These are phyloP conservation scores for Medicago ruthenica DNA, from an alignment of 306 rosid species.

Conservation along the genomic window DNA sequence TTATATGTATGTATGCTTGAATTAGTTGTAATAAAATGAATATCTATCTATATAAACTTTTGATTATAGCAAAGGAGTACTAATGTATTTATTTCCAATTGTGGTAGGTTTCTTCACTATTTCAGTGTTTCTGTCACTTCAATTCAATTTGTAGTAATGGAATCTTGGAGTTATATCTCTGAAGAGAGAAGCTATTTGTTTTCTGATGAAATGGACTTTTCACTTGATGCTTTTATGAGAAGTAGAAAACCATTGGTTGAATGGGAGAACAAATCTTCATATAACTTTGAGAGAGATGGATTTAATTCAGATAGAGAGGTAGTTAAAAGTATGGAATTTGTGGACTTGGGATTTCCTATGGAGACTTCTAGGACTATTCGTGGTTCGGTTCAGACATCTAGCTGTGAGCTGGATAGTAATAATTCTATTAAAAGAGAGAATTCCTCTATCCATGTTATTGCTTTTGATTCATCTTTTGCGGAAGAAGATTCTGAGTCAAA, in stretches of 20 bases:
- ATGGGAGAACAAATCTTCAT: conserved; percentile 58
- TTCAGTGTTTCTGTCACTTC: conserved; percentile 35
- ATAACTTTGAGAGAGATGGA: conserved; percentile 52
- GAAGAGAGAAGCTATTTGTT: conserved; percentile 66
- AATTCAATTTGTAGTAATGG: conserved; percentile 56
- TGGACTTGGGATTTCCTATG: conserved; percentile 59
- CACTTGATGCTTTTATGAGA: conserved; percentile 63
- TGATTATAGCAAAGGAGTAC: conserved; percentile 42
- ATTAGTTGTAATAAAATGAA: conserved; percentile 17
- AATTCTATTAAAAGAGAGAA: conserved; percentile 48
- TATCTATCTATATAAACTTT: background rate
- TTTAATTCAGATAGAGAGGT: conserved; percentile 54
- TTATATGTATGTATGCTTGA: conserved; percentile 2
- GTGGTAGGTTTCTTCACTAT: conserved; percentile 47
- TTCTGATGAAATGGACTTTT: conserved; percentile 67
- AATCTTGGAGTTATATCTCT: conserved; percentile 69
- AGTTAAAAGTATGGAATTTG: conserved; percentile 56
- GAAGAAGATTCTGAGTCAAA: conserved; percentile 64
- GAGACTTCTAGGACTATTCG: conserved; percentile 40
- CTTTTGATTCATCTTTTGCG: conserved; percentile 57
- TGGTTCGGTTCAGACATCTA: conserved; percentile 15
- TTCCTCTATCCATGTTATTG: conserved; percentile 57
- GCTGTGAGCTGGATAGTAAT: conserved; percentile 55
- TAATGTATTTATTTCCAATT: conserved; percentile 40
- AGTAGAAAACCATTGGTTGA: conserved; percentile 54